Percentiles rank a stretch among this genome's conserved stretches.
phyloP scores from a whole-genome alignment of 75 land plant species.

The Chamaecyparis obtusa region DNA sequence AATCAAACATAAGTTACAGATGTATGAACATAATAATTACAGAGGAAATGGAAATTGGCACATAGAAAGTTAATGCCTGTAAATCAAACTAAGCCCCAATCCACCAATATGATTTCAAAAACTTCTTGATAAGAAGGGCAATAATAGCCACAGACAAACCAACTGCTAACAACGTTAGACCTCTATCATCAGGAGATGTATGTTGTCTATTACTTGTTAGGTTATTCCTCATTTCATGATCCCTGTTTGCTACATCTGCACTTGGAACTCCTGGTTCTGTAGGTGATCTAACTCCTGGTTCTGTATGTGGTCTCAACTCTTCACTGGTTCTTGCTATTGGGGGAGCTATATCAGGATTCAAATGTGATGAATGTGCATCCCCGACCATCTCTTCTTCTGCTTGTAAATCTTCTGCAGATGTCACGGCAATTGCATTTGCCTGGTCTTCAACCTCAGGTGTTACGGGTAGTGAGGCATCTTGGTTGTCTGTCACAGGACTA shows the following conservation, averaged over 20 bases:
- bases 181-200: conserved; percentile 40
- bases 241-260: neutral
- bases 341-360: neutral
- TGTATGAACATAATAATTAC: neutral
- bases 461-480: neutral
- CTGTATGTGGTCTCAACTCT: conserved; percentile 4
- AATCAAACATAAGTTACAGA: neutral
- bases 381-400: conserved; percentile 24
- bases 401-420: conserved; percentile 13
- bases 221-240: conserved; percentile 12
- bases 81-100: conserved; percentile 10
- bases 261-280: neutral
- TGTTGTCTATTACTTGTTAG: conserved; percentile 18
- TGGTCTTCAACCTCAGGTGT: conserved; percentile 11
- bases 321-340: neutral
- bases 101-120: conserved; percentile 34
- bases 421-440: conserved; percentile 1
- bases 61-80: neutral
- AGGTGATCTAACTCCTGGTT: neutral
- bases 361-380: conserved; percentile 25
- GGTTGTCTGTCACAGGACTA: conserved; percentile 2
- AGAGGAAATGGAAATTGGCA: neutral
- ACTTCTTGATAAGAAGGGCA: conserved; percentile 51
- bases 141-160: conserved; percentile 58
- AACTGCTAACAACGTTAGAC: conserved; percentile 54